Evolutionary conservation across 208 protist genomes (phyloP).

Genomic region (Leishmania mexicana): DNA sequence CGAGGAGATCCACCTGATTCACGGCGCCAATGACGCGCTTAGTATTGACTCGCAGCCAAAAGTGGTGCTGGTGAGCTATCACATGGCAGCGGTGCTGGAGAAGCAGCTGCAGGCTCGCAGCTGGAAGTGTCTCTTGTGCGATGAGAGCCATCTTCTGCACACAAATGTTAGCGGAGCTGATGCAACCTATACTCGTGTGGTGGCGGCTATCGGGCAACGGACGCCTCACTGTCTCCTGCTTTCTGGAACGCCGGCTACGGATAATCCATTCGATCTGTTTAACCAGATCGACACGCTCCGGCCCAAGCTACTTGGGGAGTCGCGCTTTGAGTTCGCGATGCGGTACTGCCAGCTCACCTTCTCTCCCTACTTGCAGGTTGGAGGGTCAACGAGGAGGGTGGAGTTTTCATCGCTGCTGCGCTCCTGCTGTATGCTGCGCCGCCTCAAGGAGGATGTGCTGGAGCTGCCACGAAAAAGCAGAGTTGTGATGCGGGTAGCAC

Average conservation of each 20-base stretch:
- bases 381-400: conserved; percentile 38
- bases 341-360: conserved; percentile 64
- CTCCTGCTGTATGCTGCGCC: conserved; percentile 60
- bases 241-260: conserved; percentile 66
- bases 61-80: conserved; percentile 81
- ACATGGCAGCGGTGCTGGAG: conserved; percentile 72
- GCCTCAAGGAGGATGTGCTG: conserved; percentile 72
- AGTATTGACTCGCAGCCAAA: conserved; percentile 39
- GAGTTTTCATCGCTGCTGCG: conserved; percentile 60
- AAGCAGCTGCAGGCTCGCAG: conserved; percentile 33
- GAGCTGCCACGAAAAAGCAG: conserved; percentile 77
- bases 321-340: conserved; percentile 71
- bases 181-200: conserved; percentile 64
- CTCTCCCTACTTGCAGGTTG: conserved; percentile 57
- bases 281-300: conserved; percentile 73
- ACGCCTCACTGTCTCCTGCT: conserved; percentile 69
- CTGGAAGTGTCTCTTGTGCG: conserved; percentile 68
- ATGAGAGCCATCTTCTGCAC: conserved; percentile 86
- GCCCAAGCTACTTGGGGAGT: conserved; percentile 55
- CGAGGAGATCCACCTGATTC: conserved; percentile 75
- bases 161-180: conserved; percentile 64
- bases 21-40: conserved; percentile 63
- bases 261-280: conserved; percentile 77
- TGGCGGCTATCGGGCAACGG: conserved; percentile 42
- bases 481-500: conserved; percentile 59